These are phyloP conservation scores for Ceratocystis cubensis DNA, from an alignment of 2,329 filamentous ascomycete genomes.

Conservation along the genomic window DNA sequence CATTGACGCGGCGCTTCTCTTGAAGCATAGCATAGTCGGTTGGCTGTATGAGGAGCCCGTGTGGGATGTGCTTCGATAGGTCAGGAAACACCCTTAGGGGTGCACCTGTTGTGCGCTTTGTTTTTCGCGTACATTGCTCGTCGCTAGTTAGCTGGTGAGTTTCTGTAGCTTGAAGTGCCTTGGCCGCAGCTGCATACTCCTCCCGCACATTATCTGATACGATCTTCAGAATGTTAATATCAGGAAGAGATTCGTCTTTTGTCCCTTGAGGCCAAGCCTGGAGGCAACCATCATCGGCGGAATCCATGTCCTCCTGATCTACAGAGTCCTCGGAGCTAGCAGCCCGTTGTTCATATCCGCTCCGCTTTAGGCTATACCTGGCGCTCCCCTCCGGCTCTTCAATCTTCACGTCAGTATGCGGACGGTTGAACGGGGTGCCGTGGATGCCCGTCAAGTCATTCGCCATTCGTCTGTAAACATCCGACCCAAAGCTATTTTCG, in stretches of 20 bases:
- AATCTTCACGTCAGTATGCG: constrained; percentile 6
- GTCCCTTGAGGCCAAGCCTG: background rate
- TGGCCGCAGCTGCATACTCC: background rate
- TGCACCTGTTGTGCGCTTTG: no score
- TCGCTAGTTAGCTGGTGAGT: background rate
- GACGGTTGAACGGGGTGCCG: constrained; percentile 10
- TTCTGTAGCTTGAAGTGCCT: background rate
- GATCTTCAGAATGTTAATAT: background rate
- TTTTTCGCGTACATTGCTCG: background rate
- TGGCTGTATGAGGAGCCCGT: constrained; percentile 1
- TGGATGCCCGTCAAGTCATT: constrained; percentile 13
- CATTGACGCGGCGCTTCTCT: background rate
- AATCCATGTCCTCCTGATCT: background rate
- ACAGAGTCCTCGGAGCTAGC: background rate
- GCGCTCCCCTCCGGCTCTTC: background rate
- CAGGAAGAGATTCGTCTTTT: background rate
- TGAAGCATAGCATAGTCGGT: constrained; percentile 1
- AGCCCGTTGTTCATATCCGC: background rate
- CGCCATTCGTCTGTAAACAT: background rate
- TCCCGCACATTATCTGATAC: background rate
- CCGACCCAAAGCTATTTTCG: background rate
- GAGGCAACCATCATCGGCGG: background rate
- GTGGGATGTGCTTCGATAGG: background rate
- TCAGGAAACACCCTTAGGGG: background rate
- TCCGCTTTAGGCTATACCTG: background rate